Evolutionary conservation across 2,329 filamentous ascomycete species (phyloP).

Genomic region (Beauveria pseudobassiana): DNA sequence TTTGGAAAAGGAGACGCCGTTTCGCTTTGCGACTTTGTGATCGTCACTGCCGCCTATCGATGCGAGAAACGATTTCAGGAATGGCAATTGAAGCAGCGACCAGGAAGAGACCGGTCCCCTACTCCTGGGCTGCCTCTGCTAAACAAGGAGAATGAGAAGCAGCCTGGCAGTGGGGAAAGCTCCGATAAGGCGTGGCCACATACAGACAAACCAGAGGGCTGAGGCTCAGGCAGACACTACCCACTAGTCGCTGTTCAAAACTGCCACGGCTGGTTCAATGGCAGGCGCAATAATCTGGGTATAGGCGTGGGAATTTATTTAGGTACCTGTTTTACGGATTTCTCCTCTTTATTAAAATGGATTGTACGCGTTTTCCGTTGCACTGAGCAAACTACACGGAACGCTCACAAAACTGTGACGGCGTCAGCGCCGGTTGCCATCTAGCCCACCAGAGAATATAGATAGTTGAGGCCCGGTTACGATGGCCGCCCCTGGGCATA

Average conservation of each 20-base stretch:
- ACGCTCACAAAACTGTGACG: background rate
- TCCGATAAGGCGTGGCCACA: no score
- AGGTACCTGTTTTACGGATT: background rate
- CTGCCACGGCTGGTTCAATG: background rate
- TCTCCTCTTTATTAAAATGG: background rate
- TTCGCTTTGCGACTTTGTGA: background rate
- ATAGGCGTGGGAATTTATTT: background rate
- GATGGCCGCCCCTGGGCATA: background rate
- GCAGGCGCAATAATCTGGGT: background rate
- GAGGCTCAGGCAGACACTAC: no score
- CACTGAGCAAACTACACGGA: background rate
- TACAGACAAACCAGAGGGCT: no score
- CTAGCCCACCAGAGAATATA: background rate
- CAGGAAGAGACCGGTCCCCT: background rate
- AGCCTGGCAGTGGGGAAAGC: no score
- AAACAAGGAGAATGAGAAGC: no score
- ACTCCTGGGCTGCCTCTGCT: no score
- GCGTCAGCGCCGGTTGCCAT: background rate
- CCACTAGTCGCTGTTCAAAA: background rate
- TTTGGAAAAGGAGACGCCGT: no score
- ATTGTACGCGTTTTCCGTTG: background rate
- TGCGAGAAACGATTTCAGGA: background rate
- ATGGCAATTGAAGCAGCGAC: background rate
- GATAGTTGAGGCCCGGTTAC: background rate
- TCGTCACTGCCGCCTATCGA: background rate